Evolutionary conservation across 2,329 filamentous ascomycete species (phyloP), one percentile per base, ranked within the genome.

Genomic region (Didymella pinodella): DNA sequence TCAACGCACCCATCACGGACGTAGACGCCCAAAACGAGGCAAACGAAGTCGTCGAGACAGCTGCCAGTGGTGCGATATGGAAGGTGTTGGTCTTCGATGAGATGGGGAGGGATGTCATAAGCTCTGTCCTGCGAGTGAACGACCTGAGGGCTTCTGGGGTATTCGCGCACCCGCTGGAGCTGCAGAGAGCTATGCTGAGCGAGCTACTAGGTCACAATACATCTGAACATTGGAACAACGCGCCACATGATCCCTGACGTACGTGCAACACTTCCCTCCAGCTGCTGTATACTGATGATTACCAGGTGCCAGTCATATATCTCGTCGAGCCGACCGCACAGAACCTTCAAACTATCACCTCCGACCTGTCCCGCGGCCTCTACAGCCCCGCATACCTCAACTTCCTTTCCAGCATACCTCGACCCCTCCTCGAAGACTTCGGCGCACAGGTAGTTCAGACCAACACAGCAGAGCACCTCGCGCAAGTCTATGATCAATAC

Each of bases 181-280:
- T 31, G 14, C 48, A 41, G 20, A 20, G 45, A 43, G 54, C 45
- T 20, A 48, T 64, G 57, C 68, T 98, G 53, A 98, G 93, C 38
- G 95, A 97, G 84, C 92, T 54, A 47, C 57, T 54, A 72, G 67
- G 59, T 72, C 59, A 75, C 71, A 49, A 71, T 72, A 63, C 67
- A 74, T 62, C 57, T 75, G 48, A 92, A 93, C 75, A 90, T 97
- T 74, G 86, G 88, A 69, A 88, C 90, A 44, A 84, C 88, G 58
- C 87, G 95, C 72, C 92, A 97, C 76, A 88, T 92, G 28, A 99
- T 99, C 67, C 93, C 94, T 56, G 95, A 99, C 77, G 95, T 98
- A 64, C 36, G 65, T 53, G n/a, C 26, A 28, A 10, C 11, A 11
- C 28, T 31, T 31, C n/a, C 18, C 4, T n/a, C 34, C 7, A 40